Evolutionary conservation across 2,329 filamentous ascomycete genomes (phyloP).

Genomic region (Ciborinia camelliae): DNA sequence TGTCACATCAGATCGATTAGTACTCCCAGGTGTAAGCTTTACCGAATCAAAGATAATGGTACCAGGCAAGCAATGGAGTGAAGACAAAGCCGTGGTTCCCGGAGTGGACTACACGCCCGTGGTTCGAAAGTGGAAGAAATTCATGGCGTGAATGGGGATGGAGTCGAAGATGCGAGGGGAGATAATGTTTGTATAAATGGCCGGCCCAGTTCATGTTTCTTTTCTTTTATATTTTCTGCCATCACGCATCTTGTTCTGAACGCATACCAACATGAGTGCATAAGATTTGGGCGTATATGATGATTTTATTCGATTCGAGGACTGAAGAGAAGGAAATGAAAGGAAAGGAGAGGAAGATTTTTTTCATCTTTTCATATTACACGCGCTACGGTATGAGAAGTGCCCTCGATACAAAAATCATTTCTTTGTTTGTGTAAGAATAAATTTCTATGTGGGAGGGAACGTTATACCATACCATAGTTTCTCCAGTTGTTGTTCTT

Average conservation of each 20-base stretch:
- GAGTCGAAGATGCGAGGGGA: not conserved
- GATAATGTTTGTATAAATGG: conserved; percentile 18
- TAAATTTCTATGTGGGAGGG: not conserved
- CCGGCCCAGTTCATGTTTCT: conserved; percentile 7
- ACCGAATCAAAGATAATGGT: conserved; percentile 20
- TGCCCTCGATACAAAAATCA: conserved; percentile 6
- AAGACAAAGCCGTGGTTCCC: conserved; percentile 13
- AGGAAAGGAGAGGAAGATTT: not conserved
- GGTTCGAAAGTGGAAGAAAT: conserved; percentile 24
- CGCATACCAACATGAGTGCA: conserved; percentile 5
- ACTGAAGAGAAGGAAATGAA: not conserved
- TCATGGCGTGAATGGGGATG: conserved; percentile 23
- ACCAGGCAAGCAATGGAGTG: conserved; percentile 21
- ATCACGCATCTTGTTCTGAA: not conserved
- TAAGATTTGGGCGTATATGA: conserved; percentile 14
- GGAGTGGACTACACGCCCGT: not conserved
- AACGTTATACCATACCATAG: conserved; percentile 10
- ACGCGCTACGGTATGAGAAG: not conserved
- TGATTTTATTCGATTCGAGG: not conserved
- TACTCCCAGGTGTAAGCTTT: conserved; percentile 22
- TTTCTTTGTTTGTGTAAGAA: conserved; percentile 14
- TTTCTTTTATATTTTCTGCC: conserved; percentile 13
- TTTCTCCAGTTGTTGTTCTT: conserved; percentile 2
- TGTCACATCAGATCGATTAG: conserved; percentile 16
- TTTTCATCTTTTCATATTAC: not conserved